Base-by-base conservation (phyloP, 805 yeast species). In the Saccharomycopsis fermentans region DNA sequence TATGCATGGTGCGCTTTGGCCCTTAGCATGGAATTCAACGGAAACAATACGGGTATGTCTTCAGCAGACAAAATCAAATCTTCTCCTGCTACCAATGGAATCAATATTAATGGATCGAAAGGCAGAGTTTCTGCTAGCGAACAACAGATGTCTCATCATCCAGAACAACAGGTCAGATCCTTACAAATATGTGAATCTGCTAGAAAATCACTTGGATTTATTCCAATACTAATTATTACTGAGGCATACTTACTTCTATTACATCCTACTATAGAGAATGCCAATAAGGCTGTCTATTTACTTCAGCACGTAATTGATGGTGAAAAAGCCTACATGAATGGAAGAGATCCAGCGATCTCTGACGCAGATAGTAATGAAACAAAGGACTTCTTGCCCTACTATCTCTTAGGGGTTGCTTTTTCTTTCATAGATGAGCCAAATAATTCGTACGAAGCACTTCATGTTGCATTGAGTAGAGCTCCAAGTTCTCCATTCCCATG, bases 401-500 rank as follows among this genome's bases (percentile, higher is more conserved):
- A 69, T 37, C 70, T 82, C 6, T 65, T 82, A 40, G 83, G 86
- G 2, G 73, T 74, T 58, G 84, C 84, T 0, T 77, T 80, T 63
- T 70, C 80, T 6, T 61, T 75, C 29, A 63, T 75, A 17, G 77
- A 76, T 56, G 70, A 75, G 52, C 81, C 81, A 32, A 69, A 80
- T 47, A 71, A 74, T 39, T 81, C 86, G 1, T 81, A 81, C 66
- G 82, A 80, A 59, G 74, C 79, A 14, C 75, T 78, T 59, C 85
- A 82, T 64, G 70, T 77, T 52, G 81, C 86, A 1, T 69, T 81
- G 57, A 71, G 79, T 62, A 75, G 80, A 51, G 81, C 82, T 0
- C 77, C 81, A 19, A 69, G 71, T 16, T 75, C 77, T 14, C 81
- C 87, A n/a, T 71, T 81, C 55, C 79, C 85, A 2, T 84, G 89